phyloP scores from a whole-genome alignment of 805 yeast species.

The Saccharomycopsis fodiens region DNA sequence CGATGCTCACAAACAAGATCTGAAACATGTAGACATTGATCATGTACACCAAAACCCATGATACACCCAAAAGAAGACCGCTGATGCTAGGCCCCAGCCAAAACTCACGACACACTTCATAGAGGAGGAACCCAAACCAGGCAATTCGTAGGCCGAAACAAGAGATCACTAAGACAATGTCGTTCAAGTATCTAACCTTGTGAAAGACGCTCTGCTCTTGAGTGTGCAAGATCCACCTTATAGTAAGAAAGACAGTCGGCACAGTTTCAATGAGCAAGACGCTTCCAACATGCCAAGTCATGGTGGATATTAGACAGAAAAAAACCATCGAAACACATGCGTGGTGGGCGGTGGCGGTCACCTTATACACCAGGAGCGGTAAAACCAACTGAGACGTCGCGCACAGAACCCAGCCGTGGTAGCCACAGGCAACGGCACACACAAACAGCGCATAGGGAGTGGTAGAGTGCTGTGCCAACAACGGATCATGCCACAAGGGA shows the following conservation, averaged over 20 bases:
- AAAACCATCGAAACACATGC: neutral
- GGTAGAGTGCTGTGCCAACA: neutral
- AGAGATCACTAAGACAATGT: neutral
- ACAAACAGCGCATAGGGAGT: slow-evolving; percentile 4
- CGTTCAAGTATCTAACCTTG: neutral
- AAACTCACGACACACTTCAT: no score
- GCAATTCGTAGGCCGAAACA: neutral
- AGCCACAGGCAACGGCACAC: neutral
- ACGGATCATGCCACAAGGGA: neutral
- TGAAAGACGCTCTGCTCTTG: neutral
- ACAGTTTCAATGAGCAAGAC: neutral
- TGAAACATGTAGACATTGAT: neutral
- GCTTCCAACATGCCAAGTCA: neutral
- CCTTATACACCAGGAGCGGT: neutral
- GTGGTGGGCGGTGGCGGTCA: neutral
- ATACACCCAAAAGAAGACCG: no score
- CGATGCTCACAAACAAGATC: neutral
- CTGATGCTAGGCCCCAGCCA: no score
- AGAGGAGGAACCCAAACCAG: neutral
- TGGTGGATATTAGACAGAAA: no score
- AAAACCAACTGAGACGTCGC: neutral
- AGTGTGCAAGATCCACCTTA: neutral
- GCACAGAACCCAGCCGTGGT: neutral
- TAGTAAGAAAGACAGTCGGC: neutral
- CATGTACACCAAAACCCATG: neutral